Evolutionary conservation across 768 basidiomycete species (phyloP), one percentile per base, ranked within the genome.

Genomic region (Cystobasidium tubakii): DNA sequence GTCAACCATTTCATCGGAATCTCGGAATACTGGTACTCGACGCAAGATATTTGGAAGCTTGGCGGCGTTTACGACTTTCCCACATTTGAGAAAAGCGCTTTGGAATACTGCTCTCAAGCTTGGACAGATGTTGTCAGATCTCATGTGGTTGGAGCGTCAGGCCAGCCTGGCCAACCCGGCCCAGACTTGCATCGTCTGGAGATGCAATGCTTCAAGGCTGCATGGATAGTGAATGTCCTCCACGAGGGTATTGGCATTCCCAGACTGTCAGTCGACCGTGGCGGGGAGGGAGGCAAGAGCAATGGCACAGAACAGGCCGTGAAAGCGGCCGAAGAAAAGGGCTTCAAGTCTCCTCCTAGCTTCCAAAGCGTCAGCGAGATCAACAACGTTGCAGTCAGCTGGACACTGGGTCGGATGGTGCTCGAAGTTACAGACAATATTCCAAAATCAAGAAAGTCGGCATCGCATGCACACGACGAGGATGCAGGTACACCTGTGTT

Each of bases 191-290:
- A 90, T 27, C 86, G 95, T 57, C 82, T 99, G 74, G 87, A 95
- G 82, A 90, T 95, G 90, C 96, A 98, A 80, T 99, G 96, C 81
- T 99, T 99, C 88, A 99, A 99, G 81, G 92, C 95, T 0, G 94
- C 96, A 1, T 99, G 96, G 96, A 86, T 99, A 69, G 88, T 90
- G 65, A 97, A 98, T 81, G 89, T 99, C 43, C 82, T 99, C 1
- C 95, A 98, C 77, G 92, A 96, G 80, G 96, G 96, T 34, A 88
- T 99, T 63, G 93, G 93, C 10, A 86, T 99, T 80, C 96, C 96
- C 29, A 85, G 96, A 31, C 88, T 96, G 36, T 86, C 62, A 43
- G 75, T 91, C 65, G 95, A 97, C 80, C 84, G 86, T 0, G 90
- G 87, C 1, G 94, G 94, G 1, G 82, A 85, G 9, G 88, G 86